Conservation (phyloP, 306 rosid species). For the Pueraria montana region DNA sequence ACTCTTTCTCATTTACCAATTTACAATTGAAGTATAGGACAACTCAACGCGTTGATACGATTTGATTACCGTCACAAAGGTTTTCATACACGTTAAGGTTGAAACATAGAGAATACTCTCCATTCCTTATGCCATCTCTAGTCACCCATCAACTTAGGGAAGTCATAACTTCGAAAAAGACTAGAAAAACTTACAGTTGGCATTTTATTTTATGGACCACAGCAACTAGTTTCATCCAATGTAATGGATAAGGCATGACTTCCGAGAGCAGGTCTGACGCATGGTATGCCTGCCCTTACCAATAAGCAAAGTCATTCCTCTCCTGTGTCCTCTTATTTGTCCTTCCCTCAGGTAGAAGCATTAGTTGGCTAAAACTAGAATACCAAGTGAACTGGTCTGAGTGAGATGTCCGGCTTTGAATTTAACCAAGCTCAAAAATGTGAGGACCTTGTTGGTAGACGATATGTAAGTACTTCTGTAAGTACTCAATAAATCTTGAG, state of each 20-base stretch:
- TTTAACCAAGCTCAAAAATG: no score
- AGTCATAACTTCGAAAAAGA: not conserved
- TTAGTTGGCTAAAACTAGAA: constrained; percentile 6
- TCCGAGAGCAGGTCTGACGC: no score
- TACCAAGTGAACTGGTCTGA: not conserved
- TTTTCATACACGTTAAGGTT: not conserved
- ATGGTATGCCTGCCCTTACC: not conserved
- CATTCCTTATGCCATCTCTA: not conserved
- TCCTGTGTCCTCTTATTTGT: not conserved
- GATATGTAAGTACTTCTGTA: no score
- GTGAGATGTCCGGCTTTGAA: not conserved
- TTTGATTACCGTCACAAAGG: not conserved
- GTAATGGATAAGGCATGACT: constrained; percentile 42
- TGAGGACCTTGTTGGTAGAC: no score
- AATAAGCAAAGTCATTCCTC: constrained; percentile 12
- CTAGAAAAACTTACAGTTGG: not conserved
- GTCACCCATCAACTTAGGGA: not conserved
- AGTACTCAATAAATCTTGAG: no score
- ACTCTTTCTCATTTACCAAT: no score
- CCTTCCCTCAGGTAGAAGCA: not conserved
- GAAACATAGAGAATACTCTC: not conserved
- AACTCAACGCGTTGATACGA: no score
- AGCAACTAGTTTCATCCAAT: constrained; percentile 1
- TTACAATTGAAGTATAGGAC: no score
- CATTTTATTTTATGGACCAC: constrained; percentile 21